Base-by-base conservation (phyloP, 2,329 filamentous ascomycete genomes). In the Sclerotinia subarctica region DNA sequence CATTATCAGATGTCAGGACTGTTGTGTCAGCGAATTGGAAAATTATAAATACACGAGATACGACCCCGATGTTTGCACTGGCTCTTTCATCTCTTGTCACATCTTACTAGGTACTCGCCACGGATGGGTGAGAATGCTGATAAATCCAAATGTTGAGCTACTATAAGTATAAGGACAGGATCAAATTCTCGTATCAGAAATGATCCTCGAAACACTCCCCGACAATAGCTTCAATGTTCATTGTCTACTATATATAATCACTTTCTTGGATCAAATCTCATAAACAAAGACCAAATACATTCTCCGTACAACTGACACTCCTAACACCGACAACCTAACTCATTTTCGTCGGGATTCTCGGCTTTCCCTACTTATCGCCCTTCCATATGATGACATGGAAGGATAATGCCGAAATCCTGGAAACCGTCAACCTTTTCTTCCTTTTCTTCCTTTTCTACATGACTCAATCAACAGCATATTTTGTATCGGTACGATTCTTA, bases 111-210 rank as follows among this genome's bases (percentile, higher is more conserved):
- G 8, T 35, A 10, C 8, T 56, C 32, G 7, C 21, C 29, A 6
- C 21, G 53, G 29, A n/a, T 35, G 35, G 35, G 8, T 35, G 53
- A 56, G 53, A 56, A 57, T 57, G 53, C 53, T 57, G 52, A 56
- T 42, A 42, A 42, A 42, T 42, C 11, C 38, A 42, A 42, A 42
- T 42, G 38, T n/a, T 24, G 47, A n/a, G 47, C 38, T 42, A 17
- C 38, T 42, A 17, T 51, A 47, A 17, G 19, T 17, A 46, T 24
- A 21, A 19, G 44, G 0, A 47, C 19, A 15, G 46, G 7, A 47
- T n/a, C 21, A 8, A 19, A 47, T 6, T 47, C 46, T 47, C n/a
- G 3, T 10, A n/a, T n/a, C 46, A 10, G 46, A 47, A n/a, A 47
- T 47, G 44, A 47, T 47, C 7, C 2, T 47, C 17, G 21, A 21